phyloP scores from a whole-genome alignment of 202 grass and related monocot species.

The Schoenoplectus triqueter region DNA sequence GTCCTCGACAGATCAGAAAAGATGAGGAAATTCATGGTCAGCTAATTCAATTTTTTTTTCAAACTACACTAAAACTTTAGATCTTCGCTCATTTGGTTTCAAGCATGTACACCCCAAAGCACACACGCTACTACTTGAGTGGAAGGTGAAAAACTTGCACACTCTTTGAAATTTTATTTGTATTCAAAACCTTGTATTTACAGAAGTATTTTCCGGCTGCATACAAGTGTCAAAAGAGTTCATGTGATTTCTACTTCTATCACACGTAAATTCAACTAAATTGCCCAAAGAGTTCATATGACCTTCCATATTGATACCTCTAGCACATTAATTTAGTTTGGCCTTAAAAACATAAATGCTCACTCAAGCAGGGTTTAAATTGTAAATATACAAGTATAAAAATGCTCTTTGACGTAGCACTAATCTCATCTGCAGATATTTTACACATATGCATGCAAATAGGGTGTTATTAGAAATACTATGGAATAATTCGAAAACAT shows the following conservation, averaged over 20 bases:
- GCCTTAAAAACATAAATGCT: background rate
- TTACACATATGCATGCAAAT: background rate
- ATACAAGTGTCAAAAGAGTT: background rate
- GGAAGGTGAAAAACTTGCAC: background rate
- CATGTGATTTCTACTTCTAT: background rate
- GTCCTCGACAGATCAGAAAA: conserved; percentile 25
- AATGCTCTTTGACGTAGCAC: background rate
- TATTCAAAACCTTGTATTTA: background rate
- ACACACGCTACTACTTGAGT: background rate
- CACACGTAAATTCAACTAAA: background rate
- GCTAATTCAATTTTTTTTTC: background rate
- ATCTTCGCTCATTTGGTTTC: background rate
- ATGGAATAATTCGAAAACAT: background rate
- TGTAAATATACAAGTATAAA: background rate
- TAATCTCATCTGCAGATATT: background rate
- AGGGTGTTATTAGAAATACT: background rate
- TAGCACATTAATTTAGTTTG: background rate
- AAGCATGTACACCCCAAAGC: background rate
- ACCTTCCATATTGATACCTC: background rate
- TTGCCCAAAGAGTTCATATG: background rate
- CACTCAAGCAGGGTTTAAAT: background rate
- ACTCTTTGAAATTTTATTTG: background rate
- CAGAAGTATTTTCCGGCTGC: background rate
- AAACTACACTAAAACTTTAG: background rate
- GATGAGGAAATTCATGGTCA: background rate